Evolutionary conservation across 225 moss, liverwort and hornwort species (phyloP).

Genomic region (Straminergon stramineum): DNA sequence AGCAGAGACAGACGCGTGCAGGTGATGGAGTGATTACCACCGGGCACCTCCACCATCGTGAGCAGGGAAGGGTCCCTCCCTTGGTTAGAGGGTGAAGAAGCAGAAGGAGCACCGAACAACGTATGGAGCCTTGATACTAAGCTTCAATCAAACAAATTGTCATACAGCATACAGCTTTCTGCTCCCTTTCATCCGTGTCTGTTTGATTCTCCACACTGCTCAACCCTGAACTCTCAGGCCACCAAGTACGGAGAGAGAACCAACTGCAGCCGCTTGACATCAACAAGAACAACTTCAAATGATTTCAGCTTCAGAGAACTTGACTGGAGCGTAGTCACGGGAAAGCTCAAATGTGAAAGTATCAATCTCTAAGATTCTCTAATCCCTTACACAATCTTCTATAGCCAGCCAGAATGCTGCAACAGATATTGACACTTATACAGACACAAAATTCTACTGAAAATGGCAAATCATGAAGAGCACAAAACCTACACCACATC

Average conservation of each 20-base stretch:
- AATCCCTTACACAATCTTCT: background rate
- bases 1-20: slow-evolving; percentile 26
- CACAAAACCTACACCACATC: background rate
- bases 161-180: background rate
- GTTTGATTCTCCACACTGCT: background rate
- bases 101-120: background rate
- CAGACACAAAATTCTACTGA: background rate
- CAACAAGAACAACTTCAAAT: background rate
- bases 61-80: background rate
- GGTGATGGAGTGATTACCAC: slow-evolving; percentile 17
- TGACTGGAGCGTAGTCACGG: background rate
- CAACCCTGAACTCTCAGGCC: background rate
- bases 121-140: background rate
- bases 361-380: background rate
- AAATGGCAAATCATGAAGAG: background rate
- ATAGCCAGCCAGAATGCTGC: background rate
- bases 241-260: background rate
- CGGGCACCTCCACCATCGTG: slow-evolving; percentile 28
- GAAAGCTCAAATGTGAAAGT: background rate
- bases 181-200: background rate
- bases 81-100: background rate
- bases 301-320: background rate
- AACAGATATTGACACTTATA: background rate
- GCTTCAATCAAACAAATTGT: background rate
- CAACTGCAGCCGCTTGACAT: background rate